These are phyloP conservation scores for Heritiera fomes DNA, from an alignment of 345 rosid genomes.

Conservation along the genomic window DNA sequence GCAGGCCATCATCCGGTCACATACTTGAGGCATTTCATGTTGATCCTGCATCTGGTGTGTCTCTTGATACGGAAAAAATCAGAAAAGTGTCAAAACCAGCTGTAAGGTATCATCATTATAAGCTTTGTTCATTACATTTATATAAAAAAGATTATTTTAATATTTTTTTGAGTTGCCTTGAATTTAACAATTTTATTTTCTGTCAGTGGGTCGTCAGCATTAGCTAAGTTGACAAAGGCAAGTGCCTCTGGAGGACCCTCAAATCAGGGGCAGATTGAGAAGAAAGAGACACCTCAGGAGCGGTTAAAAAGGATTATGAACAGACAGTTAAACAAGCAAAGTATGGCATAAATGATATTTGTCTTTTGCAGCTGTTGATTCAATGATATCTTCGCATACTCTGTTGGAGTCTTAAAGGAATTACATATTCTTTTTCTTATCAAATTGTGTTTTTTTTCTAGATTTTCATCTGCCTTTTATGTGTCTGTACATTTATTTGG, in stretches of 20 bases:
- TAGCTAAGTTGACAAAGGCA: conserved; percentile 78
- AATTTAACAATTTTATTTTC: background rate
- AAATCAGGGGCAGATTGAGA: conserved; percentile 64
- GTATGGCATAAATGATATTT: conserved; percentile 42
- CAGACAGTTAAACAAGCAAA: conserved; percentile 86
- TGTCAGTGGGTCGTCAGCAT: conserved; percentile 66
- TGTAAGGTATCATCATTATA: conserved; percentile 49
- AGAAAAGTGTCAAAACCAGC: conserved; percentile 49
- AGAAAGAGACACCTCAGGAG: conserved; percentile 98
- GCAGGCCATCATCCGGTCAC: conserved; percentile 84
- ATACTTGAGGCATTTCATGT: conserved; percentile 97
- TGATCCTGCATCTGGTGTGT: conserved; percentile 94
- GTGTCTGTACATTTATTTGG: background rate
- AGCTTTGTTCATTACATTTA: background rate
- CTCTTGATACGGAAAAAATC: conserved; percentile 75
- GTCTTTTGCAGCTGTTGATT: conserved; percentile 3
- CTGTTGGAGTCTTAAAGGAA: background rate
- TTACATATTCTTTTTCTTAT: background rate
- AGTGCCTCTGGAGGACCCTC: conserved; percentile 49
- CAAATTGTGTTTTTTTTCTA: background rate
- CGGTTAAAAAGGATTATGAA: conserved; percentile 96
- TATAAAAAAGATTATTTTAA: background rate
- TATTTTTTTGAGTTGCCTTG: background rate
- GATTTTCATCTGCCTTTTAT: background rate
- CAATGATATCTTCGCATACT: background rate